These are phyloP conservation scores for Xylaria grammica DNA, from an alignment of 495 filamentous ascomycete genomes.

Conservation along the genomic window DNA sequence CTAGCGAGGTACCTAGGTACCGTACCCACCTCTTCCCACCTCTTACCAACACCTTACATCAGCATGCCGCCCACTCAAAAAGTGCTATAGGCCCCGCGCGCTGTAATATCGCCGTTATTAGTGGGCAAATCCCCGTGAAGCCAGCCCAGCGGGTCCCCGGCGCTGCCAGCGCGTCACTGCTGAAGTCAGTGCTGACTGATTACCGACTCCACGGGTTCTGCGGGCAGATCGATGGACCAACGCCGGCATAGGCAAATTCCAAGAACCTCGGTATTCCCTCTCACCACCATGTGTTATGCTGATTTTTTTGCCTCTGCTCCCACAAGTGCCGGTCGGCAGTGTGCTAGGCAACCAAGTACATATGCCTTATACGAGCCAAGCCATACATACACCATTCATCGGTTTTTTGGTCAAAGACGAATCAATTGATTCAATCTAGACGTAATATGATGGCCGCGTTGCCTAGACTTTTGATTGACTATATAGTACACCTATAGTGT, in stretches of 20 bases:
- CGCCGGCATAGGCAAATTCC: background rate
- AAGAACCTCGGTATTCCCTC: background rate
- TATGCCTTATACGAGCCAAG: background rate
- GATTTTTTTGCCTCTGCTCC: no score
- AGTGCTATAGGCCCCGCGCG: background rate
- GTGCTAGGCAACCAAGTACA: background rate
- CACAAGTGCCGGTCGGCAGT: background rate
- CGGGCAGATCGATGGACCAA: background rate
- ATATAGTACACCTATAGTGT: no score
- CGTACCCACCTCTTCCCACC: no score
- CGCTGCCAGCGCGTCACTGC: background rate
- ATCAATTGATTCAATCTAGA: slow-evolving; percentile 4
- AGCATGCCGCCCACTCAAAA: background rate
- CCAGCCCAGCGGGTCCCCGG: background rate
- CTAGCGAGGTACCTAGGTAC: background rate
- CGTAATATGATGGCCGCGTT: no score
- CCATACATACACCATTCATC: no score
- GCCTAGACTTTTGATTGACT: no score
- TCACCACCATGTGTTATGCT: no score
- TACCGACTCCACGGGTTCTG: background rate
- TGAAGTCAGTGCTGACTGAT: slow-evolving; percentile 24
- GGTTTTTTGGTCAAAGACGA: no score
- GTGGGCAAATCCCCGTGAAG: background rate
- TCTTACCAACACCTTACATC: slow-evolving; percentile 25
- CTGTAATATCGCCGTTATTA: slow-evolving; percentile 14